Percentiles rank a stretch among this genome's conserved stretches.
Conservation (phyloP, 1,284 basidiomycete genomes). For the Xanthoconium separans region DNA sequence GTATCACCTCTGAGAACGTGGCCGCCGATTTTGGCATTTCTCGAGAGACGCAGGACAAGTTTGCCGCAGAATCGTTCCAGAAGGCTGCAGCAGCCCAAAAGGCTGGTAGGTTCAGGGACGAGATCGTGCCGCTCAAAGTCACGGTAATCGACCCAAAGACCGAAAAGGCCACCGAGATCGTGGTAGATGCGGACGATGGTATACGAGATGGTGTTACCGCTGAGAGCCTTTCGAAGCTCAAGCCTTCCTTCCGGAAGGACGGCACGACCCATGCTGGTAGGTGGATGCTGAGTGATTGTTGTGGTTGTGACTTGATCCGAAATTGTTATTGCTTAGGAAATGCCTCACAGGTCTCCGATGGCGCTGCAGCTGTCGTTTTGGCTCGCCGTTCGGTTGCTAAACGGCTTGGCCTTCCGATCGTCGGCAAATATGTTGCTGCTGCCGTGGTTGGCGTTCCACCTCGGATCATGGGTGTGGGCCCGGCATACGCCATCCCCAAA, state of each 20-base stretch:
- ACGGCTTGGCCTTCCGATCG: slow-evolving; percentile 85
- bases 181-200: slow-evolving; percentile 90
- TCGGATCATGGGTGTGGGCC: slow-evolving; percentile 89
- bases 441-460: slow-evolving; percentile 84
- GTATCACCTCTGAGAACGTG: slow-evolving; percentile 96
- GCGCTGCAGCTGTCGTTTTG: slow-evolving; percentile 92
- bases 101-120: slow-evolving; percentile 88
- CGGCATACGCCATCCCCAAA: slow-evolving; percentile 87
- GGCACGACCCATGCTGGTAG: slow-evolving; percentile 89
- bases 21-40: slow-evolving; percentile 76
- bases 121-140: slow-evolving; percentile 87
- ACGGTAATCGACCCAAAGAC: slow-evolving; percentile 83
- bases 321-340: slow-evolving; percentile 51
- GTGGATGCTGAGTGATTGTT: slow-evolving; percentile 15
- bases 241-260: slow-evolving; percentile 87
- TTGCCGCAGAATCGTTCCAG: slow-evolving; percentile 84
- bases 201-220: slow-evolving; percentile 89
- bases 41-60: slow-evolving; percentile 79
- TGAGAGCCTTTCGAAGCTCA: slow-evolving; percentile 86
- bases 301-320: slow-evolving; percentile 2
- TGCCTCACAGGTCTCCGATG: slow-evolving; percentile 96
- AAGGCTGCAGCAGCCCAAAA: slow-evolving; percentile 88
- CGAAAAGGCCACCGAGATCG: slow-evolving; percentile 74
- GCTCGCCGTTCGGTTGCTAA: slow-evolving; percentile 85
- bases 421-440: slow-evolving; percentile 89